Percentiles rank a stretch among this genome's conserved stretches.
phyloP scores from a whole-genome alignment of 139 green algal genomes.

The Chlorella vulgaris region DNA sequence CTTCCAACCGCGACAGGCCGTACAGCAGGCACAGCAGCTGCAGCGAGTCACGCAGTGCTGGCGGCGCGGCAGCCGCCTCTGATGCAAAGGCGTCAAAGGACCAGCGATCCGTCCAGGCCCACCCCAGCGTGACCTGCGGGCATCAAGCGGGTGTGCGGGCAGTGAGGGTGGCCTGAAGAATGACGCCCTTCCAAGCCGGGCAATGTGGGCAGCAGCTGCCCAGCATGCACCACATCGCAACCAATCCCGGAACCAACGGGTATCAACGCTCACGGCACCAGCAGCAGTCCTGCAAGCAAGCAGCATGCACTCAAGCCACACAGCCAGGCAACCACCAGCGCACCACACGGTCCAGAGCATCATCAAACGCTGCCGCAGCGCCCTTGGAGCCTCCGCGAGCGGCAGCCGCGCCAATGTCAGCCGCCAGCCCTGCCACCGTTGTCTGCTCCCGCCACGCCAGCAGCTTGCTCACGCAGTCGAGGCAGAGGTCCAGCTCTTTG shows the following conservation, averaged over 20 bases:
- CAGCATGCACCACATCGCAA: too few species aligned
- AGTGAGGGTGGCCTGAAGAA: too few species aligned
- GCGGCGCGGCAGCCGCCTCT: conserved; percentile 34
- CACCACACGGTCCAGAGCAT: conserved; percentile 71
- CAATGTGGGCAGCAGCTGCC: too few species aligned
- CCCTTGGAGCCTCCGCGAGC: conserved; percentile 43
- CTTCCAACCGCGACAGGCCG: conserved; percentile 65
- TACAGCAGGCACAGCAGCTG: conserved; percentile 60
- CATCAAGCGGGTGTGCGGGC: too few species aligned
- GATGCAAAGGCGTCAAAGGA: conserved; percentile 60
- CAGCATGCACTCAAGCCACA: too few species aligned
- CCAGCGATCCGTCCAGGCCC: conserved; percentile 69
- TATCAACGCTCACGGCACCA: too few species aligned
- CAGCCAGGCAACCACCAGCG: not conserved
- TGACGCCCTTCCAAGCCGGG: too few species aligned
- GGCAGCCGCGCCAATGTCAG: conserved; percentile 47
- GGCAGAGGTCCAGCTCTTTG: not conserved
- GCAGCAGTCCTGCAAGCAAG: too few species aligned
- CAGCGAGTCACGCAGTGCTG: conserved; percentile 21
- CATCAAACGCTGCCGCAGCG: conserved; percentile 62
- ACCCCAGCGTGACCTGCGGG: conserved; percentile 63
- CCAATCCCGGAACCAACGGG: too few species aligned
- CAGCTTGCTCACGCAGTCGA: conserved; percentile 41
- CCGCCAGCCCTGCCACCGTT: conserved; percentile 50
- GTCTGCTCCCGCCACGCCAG: conserved; percentile 50